A percentile compares a stretch with the other conserved stretches of the same genome.
These are phyloP conservation scores for Cucurbita maxima DNA, from an alignment of 306 rosid genomes.

Conservation along the genomic window DNA sequence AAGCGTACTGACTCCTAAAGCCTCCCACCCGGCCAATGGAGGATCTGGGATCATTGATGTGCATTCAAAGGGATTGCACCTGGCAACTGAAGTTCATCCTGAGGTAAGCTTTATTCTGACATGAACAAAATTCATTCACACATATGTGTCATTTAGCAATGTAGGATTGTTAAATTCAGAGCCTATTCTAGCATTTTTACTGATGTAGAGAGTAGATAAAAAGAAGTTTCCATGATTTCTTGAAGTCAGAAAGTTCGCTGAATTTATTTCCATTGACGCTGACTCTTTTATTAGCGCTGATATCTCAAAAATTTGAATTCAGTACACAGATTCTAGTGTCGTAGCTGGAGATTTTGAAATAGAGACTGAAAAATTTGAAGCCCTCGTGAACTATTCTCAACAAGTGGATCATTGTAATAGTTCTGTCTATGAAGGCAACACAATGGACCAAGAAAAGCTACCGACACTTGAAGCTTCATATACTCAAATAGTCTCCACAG, in stretches of 20 bases:
- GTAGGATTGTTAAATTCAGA: neutral
- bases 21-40: slow-evolving; percentile 18
- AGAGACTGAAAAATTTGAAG: slow-evolving; percentile 19
- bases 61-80: slow-evolving; percentile 17
- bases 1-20: slow-evolving; percentile 12
- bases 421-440: slow-evolving; percentile 10
- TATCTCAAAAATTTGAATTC: slow-evolving; percentile 5
- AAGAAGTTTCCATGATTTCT: neutral
- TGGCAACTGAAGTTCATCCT: slow-evolving; percentile 23
- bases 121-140: neutral
- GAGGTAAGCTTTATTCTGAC: slow-evolving; percentile 28
- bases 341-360: slow-evolving; percentile 18
- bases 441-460: slow-evolving; percentile 20
- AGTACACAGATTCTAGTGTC: slow-evolving; percentile 17
- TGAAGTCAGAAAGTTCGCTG: neutral
- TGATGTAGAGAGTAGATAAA: neutral
- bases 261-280: neutral
- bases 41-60: slow-evolving; percentile 24
- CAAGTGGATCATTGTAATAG: slow-evolving; percentile 16
- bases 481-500: slow-evolving; percentile 18
- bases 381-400: slow-evolving; percentile 17
- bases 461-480: slow-evolving; percentile 9
- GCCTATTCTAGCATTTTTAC: neutral
- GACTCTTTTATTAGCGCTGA: slow-evolving; percentile 5
- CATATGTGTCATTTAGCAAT: neutral